Conservation (phyloP, 2,329 filamentous ascomycete species). For the Cordyceps javanica region DNA sequence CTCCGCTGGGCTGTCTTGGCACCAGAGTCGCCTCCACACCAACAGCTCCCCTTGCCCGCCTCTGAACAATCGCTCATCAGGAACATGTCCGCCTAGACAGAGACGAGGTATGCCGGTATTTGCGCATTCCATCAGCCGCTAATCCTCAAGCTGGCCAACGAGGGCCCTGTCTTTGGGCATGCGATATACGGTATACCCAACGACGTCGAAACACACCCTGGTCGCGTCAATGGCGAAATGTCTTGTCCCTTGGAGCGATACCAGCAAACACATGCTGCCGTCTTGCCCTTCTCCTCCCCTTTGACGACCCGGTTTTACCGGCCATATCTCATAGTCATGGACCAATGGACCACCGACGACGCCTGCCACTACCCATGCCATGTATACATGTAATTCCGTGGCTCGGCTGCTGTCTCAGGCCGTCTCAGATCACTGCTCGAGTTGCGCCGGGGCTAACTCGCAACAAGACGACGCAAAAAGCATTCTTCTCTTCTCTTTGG, state of each 20-base stretch:
- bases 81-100: neutral
- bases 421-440: constrained; percentile 20
- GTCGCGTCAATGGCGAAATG: too few relatives aligned
- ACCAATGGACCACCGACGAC: too few relatives aligned
- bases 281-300: neutral
- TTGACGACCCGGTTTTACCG: too few relatives aligned
- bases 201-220: neutral
- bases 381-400: neutral
- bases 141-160: neutral
- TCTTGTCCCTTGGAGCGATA: too few relatives aligned
- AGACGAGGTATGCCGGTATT: neutral
- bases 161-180: too few relatives aligned
- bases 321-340: too few relatives aligned
- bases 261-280: neutral
- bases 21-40: neutral
- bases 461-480: neutral
- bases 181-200: neutral
- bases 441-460: constrained; percentile 11
- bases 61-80: neutral
- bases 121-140: neutral
- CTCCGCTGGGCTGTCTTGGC: neutral
- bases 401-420: constrained; percentile 17
- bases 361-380: too few relatives aligned
- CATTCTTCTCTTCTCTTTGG: neutral
- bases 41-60: neutral